Evolutionary conservation across 257 asterid genomes (phyloP).

Genomic region (Gynochthodes officinalis): DNA sequence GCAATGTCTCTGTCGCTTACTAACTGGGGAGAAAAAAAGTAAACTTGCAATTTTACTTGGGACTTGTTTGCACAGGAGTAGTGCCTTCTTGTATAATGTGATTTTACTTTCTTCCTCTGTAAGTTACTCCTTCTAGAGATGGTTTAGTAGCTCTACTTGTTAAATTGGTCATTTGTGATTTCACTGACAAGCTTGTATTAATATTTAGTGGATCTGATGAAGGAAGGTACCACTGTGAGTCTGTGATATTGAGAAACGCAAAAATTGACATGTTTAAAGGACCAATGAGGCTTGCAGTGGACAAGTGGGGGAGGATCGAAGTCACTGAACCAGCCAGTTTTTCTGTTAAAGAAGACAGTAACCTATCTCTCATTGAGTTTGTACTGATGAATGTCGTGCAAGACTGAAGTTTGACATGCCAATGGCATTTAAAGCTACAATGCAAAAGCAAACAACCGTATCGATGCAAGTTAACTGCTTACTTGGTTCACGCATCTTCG

Average conservation of each 20-base stretch:
- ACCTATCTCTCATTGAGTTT: slow-evolving; percentile 72
- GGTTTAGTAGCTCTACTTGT: not conserved
- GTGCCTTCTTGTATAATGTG: not conserved
- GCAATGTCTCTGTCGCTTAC: not conserved
- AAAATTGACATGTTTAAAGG: slow-evolving; percentile 88
- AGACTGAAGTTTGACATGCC: slow-evolving; percentile 24
- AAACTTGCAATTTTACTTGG: not conserved
- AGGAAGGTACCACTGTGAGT: slow-evolving; percentile 59
- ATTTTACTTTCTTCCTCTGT: not conserved
- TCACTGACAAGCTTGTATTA: not conserved
- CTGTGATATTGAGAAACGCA: slow-evolving; percentile 66
- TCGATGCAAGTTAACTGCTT: not conserved
- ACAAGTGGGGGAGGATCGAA: slow-evolving; percentile 82
- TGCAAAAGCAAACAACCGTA: not conserved
- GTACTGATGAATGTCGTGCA: slow-evolving; percentile 62
- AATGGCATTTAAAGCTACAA: not conserved
- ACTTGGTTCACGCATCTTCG: not conserved
- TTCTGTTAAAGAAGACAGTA: slow-evolving; percentile 67
- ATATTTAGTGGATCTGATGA: slow-evolving; percentile 65
- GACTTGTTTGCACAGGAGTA: not conserved
- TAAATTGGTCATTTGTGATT: not conserved
- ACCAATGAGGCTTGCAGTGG: slow-evolving; percentile 86
- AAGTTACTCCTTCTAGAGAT: not conserved
- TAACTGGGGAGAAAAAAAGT: not conserved
- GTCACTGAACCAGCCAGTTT: slow-evolving; percentile 60